Percentiles rank a stretch among this genome's conserved stretches.
Evolutionary conservation across 495 filamentous ascomycete species (phyloP).

Genomic region (Penicillium samsonianum): DNA sequence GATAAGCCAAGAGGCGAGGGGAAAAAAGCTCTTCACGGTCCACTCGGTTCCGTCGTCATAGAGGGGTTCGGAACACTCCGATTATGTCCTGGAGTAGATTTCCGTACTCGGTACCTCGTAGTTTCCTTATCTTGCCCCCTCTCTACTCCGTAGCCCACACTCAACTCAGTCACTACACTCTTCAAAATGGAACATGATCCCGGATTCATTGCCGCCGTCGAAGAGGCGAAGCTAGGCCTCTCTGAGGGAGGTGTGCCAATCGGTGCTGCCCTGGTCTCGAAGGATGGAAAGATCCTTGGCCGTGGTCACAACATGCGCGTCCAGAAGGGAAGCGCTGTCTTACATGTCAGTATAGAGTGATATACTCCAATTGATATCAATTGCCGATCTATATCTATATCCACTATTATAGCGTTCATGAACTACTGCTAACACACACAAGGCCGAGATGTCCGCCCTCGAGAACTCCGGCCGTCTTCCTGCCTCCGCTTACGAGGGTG

Average conservation of each 20-base stretch:
- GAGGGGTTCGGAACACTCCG: conserved; percentile 23
- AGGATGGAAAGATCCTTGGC: conserved; percentile 73
- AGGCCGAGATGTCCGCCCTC: conserved; percentile 82
- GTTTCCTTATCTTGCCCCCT: conserved; percentile 4
- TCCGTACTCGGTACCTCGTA: not conserved
- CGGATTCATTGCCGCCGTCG: conserved; percentile 64
- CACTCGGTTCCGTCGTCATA: conserved; percentile 16
- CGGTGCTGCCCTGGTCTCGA: conserved; percentile 71
- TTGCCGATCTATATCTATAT: conserved; percentile 3
- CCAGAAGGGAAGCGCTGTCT: conserved; percentile 72
- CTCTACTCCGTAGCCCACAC: not conserved
- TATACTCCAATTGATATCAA: not conserved
- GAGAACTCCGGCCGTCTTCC: conserved; percentile 77
- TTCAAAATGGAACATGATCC: conserved; percentile 47
- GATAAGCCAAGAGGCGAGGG: conserved; percentile 20
- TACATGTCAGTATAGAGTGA: conserved; percentile 61
- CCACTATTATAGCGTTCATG: not conserved
- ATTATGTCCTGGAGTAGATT: conserved; percentile 8
- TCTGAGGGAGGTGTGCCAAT: conserved; percentile 83
- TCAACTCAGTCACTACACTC: not conserved
- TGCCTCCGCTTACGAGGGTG: conserved; percentile 67
- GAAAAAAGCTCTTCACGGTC: conserved; percentile 21
- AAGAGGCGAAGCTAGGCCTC: conserved; percentile 68
- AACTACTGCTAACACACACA: not conserved
- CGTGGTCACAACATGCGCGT: conserved; percentile 80